Evolutionary conservation across 2,329 filamentous ascomycete species (phyloP).

Genomic region (Tolypocladium ophioglossoides): DNA sequence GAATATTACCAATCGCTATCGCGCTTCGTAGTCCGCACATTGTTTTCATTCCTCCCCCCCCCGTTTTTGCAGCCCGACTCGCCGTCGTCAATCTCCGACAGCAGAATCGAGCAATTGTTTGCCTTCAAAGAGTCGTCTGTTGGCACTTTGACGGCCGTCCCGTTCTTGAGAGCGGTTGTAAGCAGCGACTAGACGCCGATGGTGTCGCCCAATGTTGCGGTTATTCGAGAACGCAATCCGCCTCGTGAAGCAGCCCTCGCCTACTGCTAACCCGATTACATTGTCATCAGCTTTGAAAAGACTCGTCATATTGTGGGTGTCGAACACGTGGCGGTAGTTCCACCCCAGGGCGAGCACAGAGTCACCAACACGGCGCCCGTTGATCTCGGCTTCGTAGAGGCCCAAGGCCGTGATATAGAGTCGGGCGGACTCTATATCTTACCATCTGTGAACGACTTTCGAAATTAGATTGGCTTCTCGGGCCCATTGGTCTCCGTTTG

Average conservation of each 20-base stretch:
- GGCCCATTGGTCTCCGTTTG: conserved; percentile 14
- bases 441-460: conserved; percentile 20
- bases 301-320: conserved; percentile 38
- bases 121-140: conserved; percentile 29
- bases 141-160: conserved; percentile 12
- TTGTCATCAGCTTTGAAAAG: conserved; percentile 24
- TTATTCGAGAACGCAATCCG: conserved; percentile 19
- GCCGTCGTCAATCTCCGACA: conserved; percentile 39
- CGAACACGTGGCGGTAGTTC: conserved; percentile 38
- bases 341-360: conserved; percentile 38
- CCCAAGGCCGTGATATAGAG: conserved; percentile 37
- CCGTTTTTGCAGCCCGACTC: too few species aligned
- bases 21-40: too few species aligned
- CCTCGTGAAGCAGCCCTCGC: conserved; percentile 39
- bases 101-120: conserved; percentile 19
- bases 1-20: too few species aligned
- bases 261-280: conserved; percentile 28
- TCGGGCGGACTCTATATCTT: conserved; percentile 21
- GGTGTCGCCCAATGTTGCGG: conserved; percentile 24
- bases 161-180: conserved; percentile 21
- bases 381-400: conserved; percentile 35
- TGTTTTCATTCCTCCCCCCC: too few species aligned
- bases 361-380: conserved; percentile 30
- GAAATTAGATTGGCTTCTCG: conserved; percentile 20
- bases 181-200: conserved; percentile 29